A percentile compares a stretch with the other conserved stretches of the same genome.
These are phyloP conservation scores for Cicer cuneatum DNA, from an alignment of 306 rosid species.

Conservation along the genomic window DNA sequence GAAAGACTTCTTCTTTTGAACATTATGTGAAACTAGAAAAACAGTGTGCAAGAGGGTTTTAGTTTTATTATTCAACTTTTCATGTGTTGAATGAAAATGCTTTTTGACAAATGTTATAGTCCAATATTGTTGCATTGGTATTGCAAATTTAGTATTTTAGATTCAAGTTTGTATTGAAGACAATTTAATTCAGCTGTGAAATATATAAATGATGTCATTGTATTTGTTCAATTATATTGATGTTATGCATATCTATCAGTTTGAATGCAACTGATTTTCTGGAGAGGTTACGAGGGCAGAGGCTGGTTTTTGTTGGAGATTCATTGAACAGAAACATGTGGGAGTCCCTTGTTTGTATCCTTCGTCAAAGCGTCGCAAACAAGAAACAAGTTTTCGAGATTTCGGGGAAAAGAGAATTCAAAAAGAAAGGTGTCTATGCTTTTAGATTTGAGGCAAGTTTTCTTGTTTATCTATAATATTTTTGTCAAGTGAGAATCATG, in stretches of 20 bases:
- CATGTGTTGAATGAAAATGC: background rate
- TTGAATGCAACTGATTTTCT: conserved; percentile 91
- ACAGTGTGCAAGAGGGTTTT: background rate
- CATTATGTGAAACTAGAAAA: background rate
- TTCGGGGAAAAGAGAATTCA: conserved; percentile 80
- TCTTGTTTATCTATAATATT: background rate
- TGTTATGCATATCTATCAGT: conserved; percentile 50
- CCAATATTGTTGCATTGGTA: background rate
- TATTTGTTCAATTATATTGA: conserved; percentile 6
- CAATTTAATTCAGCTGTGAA: background rate
- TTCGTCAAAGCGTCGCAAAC: conserved; percentile 63
- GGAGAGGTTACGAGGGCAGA: conserved; percentile 74
- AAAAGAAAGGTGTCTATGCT: conserved; percentile 82
- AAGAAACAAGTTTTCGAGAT: conserved; percentile 75
- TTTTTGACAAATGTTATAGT: background rate
- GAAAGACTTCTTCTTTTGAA: background rate
- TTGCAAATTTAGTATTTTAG: background rate
- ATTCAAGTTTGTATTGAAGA: conserved; percentile 14
- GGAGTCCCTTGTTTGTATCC: conserved; percentile 90
- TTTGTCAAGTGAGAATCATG: background rate
- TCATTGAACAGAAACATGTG: conserved; percentile 96
- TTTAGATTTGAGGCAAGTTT: conserved; percentile 93
- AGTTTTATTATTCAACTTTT: background rate
- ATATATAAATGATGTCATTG: no score
- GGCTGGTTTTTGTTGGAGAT: conserved; percentile 88